Percentiles rank a stretch among this genome's conserved stretches.
phyloP scores from a whole-genome alignment of 2,329 filamentous ascomycete genomes.

The Sporothrix luriei region DNA sequence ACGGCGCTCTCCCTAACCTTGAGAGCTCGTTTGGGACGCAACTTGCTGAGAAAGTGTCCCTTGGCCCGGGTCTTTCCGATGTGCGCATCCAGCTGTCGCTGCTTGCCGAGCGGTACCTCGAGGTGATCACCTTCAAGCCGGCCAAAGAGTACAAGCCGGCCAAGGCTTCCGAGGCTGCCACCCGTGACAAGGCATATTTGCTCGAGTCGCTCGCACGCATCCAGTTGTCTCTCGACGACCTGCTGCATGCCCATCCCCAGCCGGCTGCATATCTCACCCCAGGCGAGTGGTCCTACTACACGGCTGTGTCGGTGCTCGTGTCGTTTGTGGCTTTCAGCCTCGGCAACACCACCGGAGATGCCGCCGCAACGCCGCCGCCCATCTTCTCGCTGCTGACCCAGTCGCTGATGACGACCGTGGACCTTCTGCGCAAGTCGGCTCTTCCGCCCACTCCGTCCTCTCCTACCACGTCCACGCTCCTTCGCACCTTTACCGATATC shows the following conservation, averaged over 20 bases:
- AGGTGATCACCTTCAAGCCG: conserved; percentile 53
- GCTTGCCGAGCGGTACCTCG: conserved; percentile 56
- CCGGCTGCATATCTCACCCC: conserved; percentile 44
- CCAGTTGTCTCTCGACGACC: conserved; percentile 48
- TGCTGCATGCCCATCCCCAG: conserved; percentile 41
- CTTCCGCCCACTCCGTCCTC: conserved; percentile 6
- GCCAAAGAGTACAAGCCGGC: conserved; percentile 55
- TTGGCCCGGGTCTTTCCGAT: conserved; percentile 56
- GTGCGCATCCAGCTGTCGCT: conserved; percentile 54
- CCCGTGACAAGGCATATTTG: conserved; percentile 51
- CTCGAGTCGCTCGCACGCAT: conserved; percentile 49
- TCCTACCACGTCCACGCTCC: conserved; percentile 30
- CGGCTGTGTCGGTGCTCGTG: conserved; percentile 48
- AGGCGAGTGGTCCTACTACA: conserved; percentile 51
- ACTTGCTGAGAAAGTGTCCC: conserved; percentile 50
- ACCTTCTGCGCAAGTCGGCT: conserved; percentile 29
- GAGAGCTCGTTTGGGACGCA: conserved; percentile 46
- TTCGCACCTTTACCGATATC: conserved; percentile 42
- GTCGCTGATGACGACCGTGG: conserved; percentile 32
- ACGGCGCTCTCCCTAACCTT: conserved; percentile 55
- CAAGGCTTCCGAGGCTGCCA: conserved; percentile 45
- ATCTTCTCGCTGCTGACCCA: conserved; percentile 13
- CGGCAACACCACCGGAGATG: conserved; percentile 6
- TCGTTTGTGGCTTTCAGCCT: conserved; percentile 38
- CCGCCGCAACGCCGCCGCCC: conserved; percentile 20